These are phyloP conservation scores for Novymonas esmeraldas DNA, from an alignment of 208 protist genomes.

Conservation along the genomic window DNA sequence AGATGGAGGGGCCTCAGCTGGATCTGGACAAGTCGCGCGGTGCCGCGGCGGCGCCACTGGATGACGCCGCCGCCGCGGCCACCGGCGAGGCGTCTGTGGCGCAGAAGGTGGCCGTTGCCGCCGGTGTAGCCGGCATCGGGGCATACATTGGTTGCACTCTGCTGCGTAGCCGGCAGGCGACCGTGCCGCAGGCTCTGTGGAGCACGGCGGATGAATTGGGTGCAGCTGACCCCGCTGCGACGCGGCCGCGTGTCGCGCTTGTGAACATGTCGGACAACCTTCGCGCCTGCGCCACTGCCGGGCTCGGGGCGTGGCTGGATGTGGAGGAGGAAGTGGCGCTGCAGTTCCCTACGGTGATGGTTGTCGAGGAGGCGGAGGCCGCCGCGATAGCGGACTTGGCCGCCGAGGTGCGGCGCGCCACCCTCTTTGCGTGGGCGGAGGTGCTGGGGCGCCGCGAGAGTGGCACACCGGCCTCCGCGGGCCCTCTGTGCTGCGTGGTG, in stretches of 20 bases:
- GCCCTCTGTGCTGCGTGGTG: conserved; percentile 36
- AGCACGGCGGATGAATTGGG: background rate
- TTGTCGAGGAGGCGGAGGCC: conserved; percentile 60
- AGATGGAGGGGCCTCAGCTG: too few species aligned
- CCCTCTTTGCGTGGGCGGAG: conserved; percentile 56
- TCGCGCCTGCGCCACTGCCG: conserved; percentile 17
- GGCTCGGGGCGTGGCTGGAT: conserved; percentile 33
- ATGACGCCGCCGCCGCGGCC: too few species aligned
- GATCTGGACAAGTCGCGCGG: too few species aligned
- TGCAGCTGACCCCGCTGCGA: background rate
- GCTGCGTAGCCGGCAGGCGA: conserved; percentile 18
- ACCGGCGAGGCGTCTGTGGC: background rate
- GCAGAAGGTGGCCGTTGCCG: conserved; percentile 30
- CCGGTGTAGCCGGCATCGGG: conserved; percentile 47
- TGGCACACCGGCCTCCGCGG: background rate
- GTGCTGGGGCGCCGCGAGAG: conserved; percentile 12
- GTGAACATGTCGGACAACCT: conserved; percentile 64
- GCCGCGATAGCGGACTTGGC: conserved; percentile 31
- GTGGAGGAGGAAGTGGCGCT: conserved; percentile 34
- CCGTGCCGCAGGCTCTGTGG: conserved; percentile 56
- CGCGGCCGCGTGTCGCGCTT: conserved; percentile 27
- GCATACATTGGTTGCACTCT: conserved; percentile 51
- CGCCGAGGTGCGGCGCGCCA: conserved; percentile 34
- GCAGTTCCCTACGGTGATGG: conserved; percentile 49
- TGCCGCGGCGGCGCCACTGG: too few species aligned